Evolutionary conservation across 2,329 filamentous ascomycete genomes (phyloP).

Genomic region (Ophiostoma ulmi): DNA sequence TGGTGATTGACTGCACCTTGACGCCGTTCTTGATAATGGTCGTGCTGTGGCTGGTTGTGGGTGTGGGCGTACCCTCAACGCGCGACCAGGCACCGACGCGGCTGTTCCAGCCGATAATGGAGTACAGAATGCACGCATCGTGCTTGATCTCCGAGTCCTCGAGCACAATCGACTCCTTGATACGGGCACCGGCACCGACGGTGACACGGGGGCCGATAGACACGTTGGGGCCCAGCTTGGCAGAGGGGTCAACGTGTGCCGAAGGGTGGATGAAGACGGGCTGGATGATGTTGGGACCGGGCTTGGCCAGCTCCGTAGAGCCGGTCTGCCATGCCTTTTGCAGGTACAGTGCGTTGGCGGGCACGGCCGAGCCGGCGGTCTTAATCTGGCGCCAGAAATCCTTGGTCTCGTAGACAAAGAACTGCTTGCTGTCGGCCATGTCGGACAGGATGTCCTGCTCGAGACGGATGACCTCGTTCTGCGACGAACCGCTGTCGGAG

Average conservation of each 20-base stretch:
- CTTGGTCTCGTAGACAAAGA: slow-evolving; percentile 97
- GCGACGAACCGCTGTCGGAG: slow-evolving; percentile 57
- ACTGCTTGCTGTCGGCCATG: slow-evolving; percentile 93
- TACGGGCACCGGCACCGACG: slow-evolving; percentile 78
- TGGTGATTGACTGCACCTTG: slow-evolving; percentile 98
- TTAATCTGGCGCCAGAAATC: slow-evolving; percentile 99
- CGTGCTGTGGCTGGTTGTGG: slow-evolving; percentile 80
- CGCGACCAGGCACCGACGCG: slow-evolving; percentile 96
- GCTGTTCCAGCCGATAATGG: slow-evolving; percentile 95
- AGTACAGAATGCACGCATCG: slow-evolving; percentile 90
- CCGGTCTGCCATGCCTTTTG: slow-evolving; percentile 84
- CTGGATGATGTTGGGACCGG: slow-evolving; percentile 80
- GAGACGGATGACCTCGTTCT: slow-evolving; percentile 83
- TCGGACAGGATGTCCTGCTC: slow-evolving; percentile 97
- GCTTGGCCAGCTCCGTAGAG: slow-evolving; percentile 73
- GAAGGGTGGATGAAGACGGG: slow-evolving; percentile 95
- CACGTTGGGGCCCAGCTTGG: slow-evolving; percentile 95
- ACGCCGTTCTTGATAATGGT: slow-evolving; percentile 96
- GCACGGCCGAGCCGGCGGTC: slow-evolving; percentile 93
- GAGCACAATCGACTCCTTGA: slow-evolving; percentile 94
- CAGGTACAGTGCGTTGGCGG: slow-evolving; percentile 92
- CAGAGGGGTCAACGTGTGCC: slow-evolving; percentile 84
- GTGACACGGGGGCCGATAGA: slow-evolving; percentile 85
- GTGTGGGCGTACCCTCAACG: slow-evolving; percentile 89
- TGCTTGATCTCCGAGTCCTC: slow-evolving; percentile 96